Evolutionary conservation across 31 red algal species (phyloP), one percentile per base, ranked within the genome.

Genomic region (Bonnemaisonia californica): DNA sequence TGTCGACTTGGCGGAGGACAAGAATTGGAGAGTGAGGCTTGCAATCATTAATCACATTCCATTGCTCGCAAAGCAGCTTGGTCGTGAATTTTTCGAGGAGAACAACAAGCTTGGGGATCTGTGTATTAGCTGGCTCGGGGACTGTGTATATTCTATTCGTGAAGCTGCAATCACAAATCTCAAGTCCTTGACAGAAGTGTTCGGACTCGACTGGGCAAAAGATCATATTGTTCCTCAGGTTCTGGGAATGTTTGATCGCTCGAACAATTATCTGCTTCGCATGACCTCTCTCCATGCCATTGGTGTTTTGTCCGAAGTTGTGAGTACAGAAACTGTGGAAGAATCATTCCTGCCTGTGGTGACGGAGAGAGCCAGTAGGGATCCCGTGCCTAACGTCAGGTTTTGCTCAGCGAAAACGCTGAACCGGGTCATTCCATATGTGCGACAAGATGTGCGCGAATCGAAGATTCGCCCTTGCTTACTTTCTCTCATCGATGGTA

Each of bases 1-100:
- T 89, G 92, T 98, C 7, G 92, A 98, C 71, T 71, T 98, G 32
- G 88, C 96, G 9, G 85, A 98, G 80, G 96, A 98, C 73, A 87
- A 89, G 45, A 98, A 98, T 57, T 98, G 96, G 96, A 86, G 96
- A 32, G 90, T 98, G 21, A 77, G 96, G 48, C 72, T 92, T 21
- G 96, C 96, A 21, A 95, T 90, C 55, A 95, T 98, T 51, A 70
- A 95, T 29, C 88, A 89, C 41, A 98, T 95, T 66, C 88, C 92
- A 2, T 74, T 92, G 73, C 77, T 98, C 54, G 96, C 96, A 4
- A 79, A 75, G 30, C 92, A 98, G 69, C 83, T 98, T 3, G 96
- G 96, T 5, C 70, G 80, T 8, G 81, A 87, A 18, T 90, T 93
- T 71, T 98, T 98, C 63, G 83, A 95, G 38, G 89, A 88, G 26